Conservation (phyloP, 2,329 filamentous ascomycete genomes). For the Nothopassalora personata region DNA sequence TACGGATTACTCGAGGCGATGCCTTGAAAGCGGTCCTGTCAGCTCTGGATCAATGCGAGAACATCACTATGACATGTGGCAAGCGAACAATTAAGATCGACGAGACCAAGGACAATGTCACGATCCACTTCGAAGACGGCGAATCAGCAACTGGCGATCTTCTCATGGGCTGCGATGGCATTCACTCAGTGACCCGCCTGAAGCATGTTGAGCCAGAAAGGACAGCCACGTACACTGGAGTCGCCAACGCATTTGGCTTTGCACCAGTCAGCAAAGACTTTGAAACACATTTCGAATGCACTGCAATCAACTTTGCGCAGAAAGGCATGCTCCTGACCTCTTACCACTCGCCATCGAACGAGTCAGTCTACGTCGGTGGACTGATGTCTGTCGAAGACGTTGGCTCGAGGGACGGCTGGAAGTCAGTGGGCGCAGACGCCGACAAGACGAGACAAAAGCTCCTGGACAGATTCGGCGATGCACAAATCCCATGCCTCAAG, state of each 20-base stretch:
- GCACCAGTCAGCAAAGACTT: slow-evolving; percentile 34
- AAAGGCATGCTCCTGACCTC: slow-evolving; percentile 42
- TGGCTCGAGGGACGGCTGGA: slow-evolving; percentile 42
- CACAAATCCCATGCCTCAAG: slow-evolving; percentile 34
- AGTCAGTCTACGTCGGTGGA: slow-evolving; percentile 41
- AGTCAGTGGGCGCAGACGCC: slow-evolving; percentile 40
- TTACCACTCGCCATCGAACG: slow-evolving; percentile 34
- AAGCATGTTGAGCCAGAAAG: slow-evolving; percentile 43
- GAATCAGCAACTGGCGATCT: slow-evolving; percentile 30
- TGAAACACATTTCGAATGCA: slow-evolving; percentile 38
- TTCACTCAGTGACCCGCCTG: slow-evolving; percentile 39
- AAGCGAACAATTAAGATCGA: slow-evolving; percentile 40
- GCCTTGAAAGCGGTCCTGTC: slow-evolving; percentile 40
- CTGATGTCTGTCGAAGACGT: slow-evolving; percentile 43
- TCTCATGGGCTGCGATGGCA: slow-evolving; percentile 36
- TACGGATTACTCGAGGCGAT: slow-evolving; percentile 42
- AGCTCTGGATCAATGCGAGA: slow-evolving; percentile 37
- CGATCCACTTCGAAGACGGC: slow-evolving; percentile 34
- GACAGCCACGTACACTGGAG: slow-evolving; percentile 39
- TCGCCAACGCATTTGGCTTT: slow-evolving; percentile 45
- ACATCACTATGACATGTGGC: slow-evolving; percentile 40
- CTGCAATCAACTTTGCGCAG: slow-evolving; percentile 43
- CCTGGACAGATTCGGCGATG: slow-evolving; percentile 37
- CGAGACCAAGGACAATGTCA: slow-evolving; percentile 34
- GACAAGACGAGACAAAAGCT: slow-evolving; percentile 40